These are phyloP conservation scores for Beauveria rudraprayagi DNA, from an alignment of 2,329 filamentous ascomycete genomes.

Conservation along the genomic window DNA sequence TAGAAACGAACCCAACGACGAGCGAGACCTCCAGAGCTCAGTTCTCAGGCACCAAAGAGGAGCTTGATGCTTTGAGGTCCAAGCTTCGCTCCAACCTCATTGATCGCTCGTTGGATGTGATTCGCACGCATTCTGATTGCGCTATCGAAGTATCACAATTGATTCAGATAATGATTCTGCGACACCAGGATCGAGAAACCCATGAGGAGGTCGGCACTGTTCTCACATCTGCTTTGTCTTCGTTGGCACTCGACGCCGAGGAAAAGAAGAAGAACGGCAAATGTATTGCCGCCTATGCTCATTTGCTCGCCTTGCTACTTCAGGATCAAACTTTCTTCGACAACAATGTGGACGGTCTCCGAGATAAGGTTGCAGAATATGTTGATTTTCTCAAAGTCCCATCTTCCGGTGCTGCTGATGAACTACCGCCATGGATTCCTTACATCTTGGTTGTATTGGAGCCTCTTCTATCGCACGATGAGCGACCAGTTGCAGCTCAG, in stretches of 20 bases:
- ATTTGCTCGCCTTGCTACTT: slow-evolving; percentile 79
- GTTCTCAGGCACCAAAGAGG: slow-evolving; percentile 50
- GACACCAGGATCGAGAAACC: slow-evolving; percentile 47
- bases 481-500: slow-evolving; percentile 64
- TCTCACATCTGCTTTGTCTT: slow-evolving; percentile 74
- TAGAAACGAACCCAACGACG: neutral
- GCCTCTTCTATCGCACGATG: slow-evolving; percentile 81
- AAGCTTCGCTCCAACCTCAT: slow-evolving; percentile 71
- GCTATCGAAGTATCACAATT: slow-evolving; percentile 89
- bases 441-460: slow-evolving; percentile 87
- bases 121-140: slow-evolving; percentile 77
- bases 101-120: slow-evolving; percentile 81
- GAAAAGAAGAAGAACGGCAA: slow-evolving; percentile 55
- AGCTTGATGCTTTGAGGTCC: slow-evolving; percentile 67
- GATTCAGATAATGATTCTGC: slow-evolving; percentile 62
- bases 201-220: slow-evolving; percentile 73
- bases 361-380: slow-evolving; percentile 67
- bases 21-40: neutral
- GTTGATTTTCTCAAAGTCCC: slow-evolving; percentile 70
- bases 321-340: slow-evolving; percentile 77
- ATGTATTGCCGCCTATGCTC: slow-evolving; percentile 78
- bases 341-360: slow-evolving; percentile 64
- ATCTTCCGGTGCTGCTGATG: slow-evolving; percentile 59
- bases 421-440: slow-evolving; percentile 86
- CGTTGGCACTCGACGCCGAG: slow-evolving; percentile 52